These are phyloP conservation scores for Zygosaccharomyces rouxii DNA, from an alignment of 805 yeast species.

Conservation along the genomic window DNA sequence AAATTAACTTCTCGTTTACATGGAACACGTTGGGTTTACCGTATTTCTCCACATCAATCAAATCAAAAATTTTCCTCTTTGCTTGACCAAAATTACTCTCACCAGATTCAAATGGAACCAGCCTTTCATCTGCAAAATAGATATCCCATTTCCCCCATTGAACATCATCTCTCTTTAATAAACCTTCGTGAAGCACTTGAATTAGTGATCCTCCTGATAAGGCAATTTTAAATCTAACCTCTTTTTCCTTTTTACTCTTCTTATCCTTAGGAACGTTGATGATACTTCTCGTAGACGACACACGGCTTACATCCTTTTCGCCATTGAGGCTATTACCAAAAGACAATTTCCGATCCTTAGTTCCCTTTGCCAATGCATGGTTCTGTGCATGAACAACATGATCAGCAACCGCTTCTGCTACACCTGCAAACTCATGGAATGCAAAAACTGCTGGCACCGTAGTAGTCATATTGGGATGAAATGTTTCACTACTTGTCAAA, in stretches of 20 bases:
- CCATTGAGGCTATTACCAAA: conserved; percentile 16
- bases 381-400: conserved; percentile 89
- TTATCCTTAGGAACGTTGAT: conserved; percentile 16
- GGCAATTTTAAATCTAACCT: conserved; percentile 81
- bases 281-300: conserved; percentile 21
- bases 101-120: conserved; percentile 78
- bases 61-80: conserved; percentile 74
- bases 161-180: conserved; percentile 68
- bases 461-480: conserved; percentile 59
- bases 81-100: conserved; percentile 91
- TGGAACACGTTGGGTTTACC: conserved; percentile 72
- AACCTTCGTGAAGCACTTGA: conserved; percentile 80
- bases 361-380: conserved; percentile 33
- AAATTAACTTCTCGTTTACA: conserved; percentile 69
- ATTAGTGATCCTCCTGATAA: conserved; percentile 90
- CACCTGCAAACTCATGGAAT: conserved; percentile 82
- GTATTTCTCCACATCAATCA: conserved; percentile 33
- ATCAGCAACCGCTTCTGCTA: conserved; percentile 96
- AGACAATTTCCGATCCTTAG: conserved; percentile 22
- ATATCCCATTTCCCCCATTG: conserved; percentile 95
- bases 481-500: not conserved
- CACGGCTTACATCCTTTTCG: conserved; percentile 17
- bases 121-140: conserved; percentile 92
- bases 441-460: conserved; percentile 92
- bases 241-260: conserved; percentile 51